These are phyloP conservation scores for Aureobasidium leucospermi DNA, from an alignment of 2,329 filamentous ascomycete genomes.

Conservation along the genomic window DNA sequence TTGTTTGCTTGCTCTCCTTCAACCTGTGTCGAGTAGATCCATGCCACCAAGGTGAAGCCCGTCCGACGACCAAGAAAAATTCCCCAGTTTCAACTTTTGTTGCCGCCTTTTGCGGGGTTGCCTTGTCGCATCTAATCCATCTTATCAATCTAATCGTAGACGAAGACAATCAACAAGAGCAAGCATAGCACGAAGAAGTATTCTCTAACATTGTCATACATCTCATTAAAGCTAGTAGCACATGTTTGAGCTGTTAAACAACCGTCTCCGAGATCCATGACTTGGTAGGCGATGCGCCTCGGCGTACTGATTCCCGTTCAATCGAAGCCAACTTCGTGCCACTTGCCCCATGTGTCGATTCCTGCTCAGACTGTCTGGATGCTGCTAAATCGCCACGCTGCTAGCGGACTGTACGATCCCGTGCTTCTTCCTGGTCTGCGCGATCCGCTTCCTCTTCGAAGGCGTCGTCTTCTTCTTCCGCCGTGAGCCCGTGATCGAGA, in stretches of 20 bases:
- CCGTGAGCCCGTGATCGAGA: background rate
- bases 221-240: background rate
- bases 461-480: background rate
- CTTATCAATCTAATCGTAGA: background rate
- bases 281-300: background rate
- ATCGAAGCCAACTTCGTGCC: too few species aligned
- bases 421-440: background rate
- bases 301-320: background rate
- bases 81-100: background rate
- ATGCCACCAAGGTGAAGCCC: constrained; percentile 2
- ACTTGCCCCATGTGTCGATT: background rate
- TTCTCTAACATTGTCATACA: background rate
- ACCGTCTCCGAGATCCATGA: background rate
- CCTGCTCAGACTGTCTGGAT: background rate
- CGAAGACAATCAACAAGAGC: too few species aligned
- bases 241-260: background rate
- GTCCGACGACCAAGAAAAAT: background rate
- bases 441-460: background rate
- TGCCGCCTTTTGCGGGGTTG: background rate
- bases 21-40: constrained; percentile 13
- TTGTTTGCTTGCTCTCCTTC: constrained; percentile 6
- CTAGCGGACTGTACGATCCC: background rate
- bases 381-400: background rate
- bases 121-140: background rate
- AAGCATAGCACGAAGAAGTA: too few species aligned